A percentile compares a stretch with the other conserved stretches of the same genome.
phyloP scores from a whole-genome alignment of 129 eudicot genomes.

The Smallanthus sonchifolius region DNA sequence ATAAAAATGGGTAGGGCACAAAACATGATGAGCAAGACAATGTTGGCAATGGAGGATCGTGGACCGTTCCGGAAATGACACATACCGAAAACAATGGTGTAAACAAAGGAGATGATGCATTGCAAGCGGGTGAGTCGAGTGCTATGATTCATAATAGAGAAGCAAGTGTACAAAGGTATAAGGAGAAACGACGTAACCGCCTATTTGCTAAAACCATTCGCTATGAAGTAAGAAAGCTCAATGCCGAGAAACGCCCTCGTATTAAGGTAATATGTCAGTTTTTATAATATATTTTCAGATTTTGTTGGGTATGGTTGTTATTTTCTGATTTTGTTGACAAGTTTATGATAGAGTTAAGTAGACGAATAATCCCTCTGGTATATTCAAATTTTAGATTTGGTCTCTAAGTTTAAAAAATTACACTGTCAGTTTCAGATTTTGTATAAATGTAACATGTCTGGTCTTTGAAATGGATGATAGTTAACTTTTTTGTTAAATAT shows the following conservation, averaged over 20 bases:
- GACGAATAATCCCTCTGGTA: too few species aligned
- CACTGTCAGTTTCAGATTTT: too few species aligned
- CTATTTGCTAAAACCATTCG: slow-evolving; percentile 73
- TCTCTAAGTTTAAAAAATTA: too few species aligned
- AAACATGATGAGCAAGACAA: slow-evolving; percentile 15
- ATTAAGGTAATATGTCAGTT: slow-evolving; percentile 45
- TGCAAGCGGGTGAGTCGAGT: slow-evolving; percentile 2
- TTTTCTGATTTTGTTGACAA: background rate
- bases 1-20: slow-evolving; percentile 14
- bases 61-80: slow-evolving; percentile 68
- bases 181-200: slow-evolving; percentile 82
- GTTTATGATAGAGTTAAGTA: too few species aligned
- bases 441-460: too few species aligned
- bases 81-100: slow-evolving; percentile 1
- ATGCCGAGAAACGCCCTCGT: slow-evolving; percentile 93
- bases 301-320: too few species aligned
- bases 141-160: slow-evolving; percentile 47
- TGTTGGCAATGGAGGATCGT: slow-evolving; percentile 41
- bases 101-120: slow-evolving; percentile 10
- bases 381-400: too few species aligned
- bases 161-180: slow-evolving; percentile 77
- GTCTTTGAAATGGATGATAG: too few species aligned
- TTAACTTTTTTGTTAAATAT: too few species aligned
- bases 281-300: background rate
- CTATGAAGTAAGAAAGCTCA: slow-evolving; percentile 78